Conservation (phyloP, 768 basidiomycete genomes). For the Lactifluus rugatus region DNA sequence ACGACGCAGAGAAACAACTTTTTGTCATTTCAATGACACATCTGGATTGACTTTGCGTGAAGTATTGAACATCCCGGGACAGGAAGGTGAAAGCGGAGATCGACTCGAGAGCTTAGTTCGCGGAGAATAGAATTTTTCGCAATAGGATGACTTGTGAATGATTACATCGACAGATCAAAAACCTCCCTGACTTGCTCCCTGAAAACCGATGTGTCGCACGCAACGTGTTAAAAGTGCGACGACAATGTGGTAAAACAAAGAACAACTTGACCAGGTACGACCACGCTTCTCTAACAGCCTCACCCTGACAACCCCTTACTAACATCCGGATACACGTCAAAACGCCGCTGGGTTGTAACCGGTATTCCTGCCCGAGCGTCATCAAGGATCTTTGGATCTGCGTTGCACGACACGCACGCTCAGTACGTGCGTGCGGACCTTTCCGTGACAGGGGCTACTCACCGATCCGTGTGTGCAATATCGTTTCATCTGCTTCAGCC, state of each 20-base stretch:
- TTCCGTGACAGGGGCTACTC: slow-evolving; percentile 24
- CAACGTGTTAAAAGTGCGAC: background rate
- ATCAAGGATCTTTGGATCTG: slow-evolving; percentile 52
- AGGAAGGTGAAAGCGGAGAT: background rate
- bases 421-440: background rate
- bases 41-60: background rate
- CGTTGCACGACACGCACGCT: slow-evolving; percentile 21
- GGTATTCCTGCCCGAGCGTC: slow-evolving; percentile 77
- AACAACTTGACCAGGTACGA: background rate
- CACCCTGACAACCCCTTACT: slow-evolving; percentile 25
- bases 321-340: slow-evolving; percentile 86
- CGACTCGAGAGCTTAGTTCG: too few species aligned
- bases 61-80: background rate
- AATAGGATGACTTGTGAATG: background rate
- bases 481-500: slow-evolving; percentile 68
- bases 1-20: background rate
- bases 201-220: background rate
- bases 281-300: background rate
- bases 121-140: background rate
- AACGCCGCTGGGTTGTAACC: slow-evolving; percentile 83
- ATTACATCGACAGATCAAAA: background rate
- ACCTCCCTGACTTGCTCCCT: background rate
- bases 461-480: slow-evolving; percentile 79
- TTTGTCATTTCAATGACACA: background rate
- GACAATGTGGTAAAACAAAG: background rate